These are phyloP conservation scores for Bacidia gigantensis DNA, from an alignment of 495 filamentous ascomycete genomes.

Conservation along the genomic window DNA sequence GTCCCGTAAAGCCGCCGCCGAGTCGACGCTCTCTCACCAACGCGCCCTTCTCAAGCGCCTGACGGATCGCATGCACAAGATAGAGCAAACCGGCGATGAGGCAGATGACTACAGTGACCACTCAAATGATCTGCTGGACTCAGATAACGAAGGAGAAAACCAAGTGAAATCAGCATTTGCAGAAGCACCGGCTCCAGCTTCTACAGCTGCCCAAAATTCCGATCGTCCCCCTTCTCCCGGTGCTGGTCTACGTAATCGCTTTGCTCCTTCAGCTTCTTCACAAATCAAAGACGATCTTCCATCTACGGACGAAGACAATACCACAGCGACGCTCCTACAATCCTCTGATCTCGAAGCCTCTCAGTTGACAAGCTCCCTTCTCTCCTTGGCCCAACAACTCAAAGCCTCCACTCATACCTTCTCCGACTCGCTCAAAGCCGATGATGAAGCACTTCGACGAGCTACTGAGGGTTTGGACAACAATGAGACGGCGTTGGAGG, in stretches of 20 bases:
- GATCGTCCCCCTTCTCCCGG: slow-evolving; percentile 11
- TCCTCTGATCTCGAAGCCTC: slow-evolving; percentile 64
- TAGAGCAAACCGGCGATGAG: slow-evolving; percentile 14
- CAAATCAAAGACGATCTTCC: slow-evolving; percentile 2
- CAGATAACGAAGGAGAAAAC: not conserved
- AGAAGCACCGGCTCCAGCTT: not conserved
- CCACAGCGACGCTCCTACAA: not conserved
- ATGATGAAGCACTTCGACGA: slow-evolving; percentile 51
- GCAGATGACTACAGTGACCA: slow-evolving; percentile 10
- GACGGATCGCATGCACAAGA: slow-evolving; percentile 14
- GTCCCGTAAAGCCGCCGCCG: slow-evolving; percentile 49
- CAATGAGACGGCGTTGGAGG: slow-evolving; percentile 59
- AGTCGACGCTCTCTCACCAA: slow-evolving; percentile 41
- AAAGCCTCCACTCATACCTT: slow-evolving; percentile 63
- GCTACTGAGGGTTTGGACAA: slow-evolving; percentile 63
- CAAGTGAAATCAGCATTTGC: not conserved
- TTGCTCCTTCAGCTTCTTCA: slow-evolving; percentile 16
- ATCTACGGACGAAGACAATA: slow-evolving; percentile 5
- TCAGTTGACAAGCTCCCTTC: slow-evolving; percentile 63
- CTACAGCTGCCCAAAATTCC: slow-evolving; percentile 8
- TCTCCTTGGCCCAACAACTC: slow-evolving; percentile 61
- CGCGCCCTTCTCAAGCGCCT: slow-evolving; percentile 18
- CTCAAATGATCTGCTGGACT: slow-evolving; percentile 15
- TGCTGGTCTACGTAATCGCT: slow-evolving; percentile 25
- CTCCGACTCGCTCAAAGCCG: slow-evolving; percentile 52